Evolutionary conservation across 805 yeast genomes (phyloP), one percentile per base, ranked within the genome.

Genomic region (Starmerella gropengiesseri): DNA sequence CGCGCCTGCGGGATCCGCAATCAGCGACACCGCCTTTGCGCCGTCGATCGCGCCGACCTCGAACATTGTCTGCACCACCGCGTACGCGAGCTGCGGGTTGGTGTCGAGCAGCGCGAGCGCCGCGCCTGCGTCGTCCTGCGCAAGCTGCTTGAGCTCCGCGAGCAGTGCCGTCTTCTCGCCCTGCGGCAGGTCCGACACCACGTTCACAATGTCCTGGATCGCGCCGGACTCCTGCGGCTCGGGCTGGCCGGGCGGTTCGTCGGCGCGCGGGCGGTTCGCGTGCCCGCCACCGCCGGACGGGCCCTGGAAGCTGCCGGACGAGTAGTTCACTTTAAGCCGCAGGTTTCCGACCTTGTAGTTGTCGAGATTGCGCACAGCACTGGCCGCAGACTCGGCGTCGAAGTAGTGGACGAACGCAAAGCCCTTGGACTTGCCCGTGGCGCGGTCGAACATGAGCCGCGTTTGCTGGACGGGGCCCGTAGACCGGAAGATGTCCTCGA

Each of bases 341-440:
- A 95, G 64, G 34, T 71, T 72, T 1, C 94, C 94, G 43, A 84
- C 74, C 31, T 73, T 70, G 61, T 78, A 80, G 50, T 83, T 81
- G 60, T 83, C 82, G 49, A 89, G 65, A 62, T 89, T 89, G 48
- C 96, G 67, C 21, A 86, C 94, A 0, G 97, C 96, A 16, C 89
- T 77, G 2, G 83, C 76, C 5, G 95, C 95, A 0, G 95, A 81
- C 53, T 83, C 94, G 11, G 73, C 65, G 59, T 89, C 93, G 37
- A 70, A 73, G 59, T 81, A 89, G 54, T 81, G 87, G 14, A 89
- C 79, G 55, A 82, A 83, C 4, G 94, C 94, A 56, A 77, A 83
- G 2, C 96, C 96, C 60, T 81, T 85, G 7, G 95, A 83, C 56
- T 77, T 78, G 2, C 96, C 96, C 0, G 95, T 86, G 42, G 77